phyloP scores from a whole-genome alignment of 208 protist species.

The Acanthamoeba sp. region DNA sequence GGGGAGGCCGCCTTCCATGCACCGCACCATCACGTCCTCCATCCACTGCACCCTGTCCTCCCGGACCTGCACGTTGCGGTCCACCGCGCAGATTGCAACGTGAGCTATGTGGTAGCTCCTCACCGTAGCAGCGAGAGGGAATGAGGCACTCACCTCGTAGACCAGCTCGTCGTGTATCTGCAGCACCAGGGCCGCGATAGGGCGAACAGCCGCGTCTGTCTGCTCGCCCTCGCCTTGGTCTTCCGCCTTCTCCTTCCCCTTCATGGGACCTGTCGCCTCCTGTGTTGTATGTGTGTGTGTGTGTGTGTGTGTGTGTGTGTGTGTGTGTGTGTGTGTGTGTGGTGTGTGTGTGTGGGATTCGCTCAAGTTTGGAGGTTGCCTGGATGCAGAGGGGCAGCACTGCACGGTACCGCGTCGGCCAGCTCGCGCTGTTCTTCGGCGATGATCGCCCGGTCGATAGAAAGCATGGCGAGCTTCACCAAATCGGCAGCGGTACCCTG shows the following conservation, averaged over 20 bases:
- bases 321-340: too few relatives aligned
- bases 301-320: too few relatives aligned
- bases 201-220: not conserved
- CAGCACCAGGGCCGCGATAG: slow-evolving; percentile 27
- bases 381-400: too few relatives aligned
- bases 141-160: not conserved
- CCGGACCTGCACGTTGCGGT: not conserved
- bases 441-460: slow-evolving; percentile 27
- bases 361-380: too few relatives aligned
- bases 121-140: too few relatives aligned
- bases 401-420: not conserved
- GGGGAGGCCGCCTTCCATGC: slow-evolving; percentile 58
- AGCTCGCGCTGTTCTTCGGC: slow-evolving; percentile 27
- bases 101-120: not conserved
- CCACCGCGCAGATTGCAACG: too few relatives aligned
- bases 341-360: too few relatives aligned
- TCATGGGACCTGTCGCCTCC: not conserved
- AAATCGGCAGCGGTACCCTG: slow-evolving; percentile 64
- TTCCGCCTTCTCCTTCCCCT: not conserved
- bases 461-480: slow-evolving; percentile 69
- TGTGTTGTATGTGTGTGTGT: not conserved
- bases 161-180: slow-evolving; percentile 63
- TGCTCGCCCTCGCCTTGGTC: not conserved
- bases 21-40: slow-evolving; percentile 14
- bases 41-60: slow-evolving; percentile 61